phyloP scores from a whole-genome alignment of 768 basidiomycete species.

The Lentinula detonsa region DNA sequence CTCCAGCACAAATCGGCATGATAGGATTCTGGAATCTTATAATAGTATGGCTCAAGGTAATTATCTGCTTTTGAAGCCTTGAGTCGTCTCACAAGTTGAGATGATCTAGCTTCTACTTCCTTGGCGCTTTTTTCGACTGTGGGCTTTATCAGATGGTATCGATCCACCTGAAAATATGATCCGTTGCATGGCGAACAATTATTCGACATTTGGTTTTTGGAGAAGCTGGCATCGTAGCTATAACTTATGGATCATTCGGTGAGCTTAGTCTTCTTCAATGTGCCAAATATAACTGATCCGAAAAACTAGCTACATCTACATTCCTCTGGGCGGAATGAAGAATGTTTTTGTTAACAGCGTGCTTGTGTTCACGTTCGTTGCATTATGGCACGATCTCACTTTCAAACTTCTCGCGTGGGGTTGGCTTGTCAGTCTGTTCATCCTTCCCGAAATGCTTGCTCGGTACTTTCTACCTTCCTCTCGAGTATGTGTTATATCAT shows the following conservation, averaged over 20 bases:
- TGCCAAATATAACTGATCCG: conserved; percentile 1
- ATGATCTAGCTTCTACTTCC: conserved; percentile 73
- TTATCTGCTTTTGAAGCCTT: neutral
- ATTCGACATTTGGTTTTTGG: conserved; percentile 92
- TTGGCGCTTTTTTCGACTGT: conserved; percentile 95
- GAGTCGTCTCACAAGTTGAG: neutral
- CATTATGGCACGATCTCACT: conserved; percentile 91
- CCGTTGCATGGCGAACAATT: conserved; percentile 97
- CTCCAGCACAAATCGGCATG: conserved; percentile 80
- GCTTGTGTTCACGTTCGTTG: conserved; percentile 92
- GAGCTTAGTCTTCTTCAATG: conserved; percentile 9
- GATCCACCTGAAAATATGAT: conserved; percentile 99
- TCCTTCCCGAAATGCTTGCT: conserved; percentile 77
- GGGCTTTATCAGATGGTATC: conserved; percentile 83
- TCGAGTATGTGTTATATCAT: conserved; percentile 41
- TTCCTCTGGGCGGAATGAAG: conserved; percentile 78
- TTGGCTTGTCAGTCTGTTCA: conserved; percentile 89
- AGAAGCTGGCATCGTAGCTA: conserved; percentile 94
- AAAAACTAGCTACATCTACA: conserved; percentile 76
- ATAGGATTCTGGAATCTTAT: conserved; percentile 97
- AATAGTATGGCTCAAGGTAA: conserved; percentile 93
- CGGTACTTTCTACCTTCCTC: conserved; percentile 51
- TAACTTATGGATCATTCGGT: conserved; percentile 94
- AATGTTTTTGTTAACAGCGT: conserved; percentile 54
- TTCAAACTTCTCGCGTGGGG: conserved; percentile 91